A percentile compares a stretch with the other conserved stretches of the same genome.
These are phyloP conservation scores for Neofusicoccum ribis DNA, from an alignment of 2,329 filamentous ascomycete genomes.

Conservation along the genomic window DNA sequence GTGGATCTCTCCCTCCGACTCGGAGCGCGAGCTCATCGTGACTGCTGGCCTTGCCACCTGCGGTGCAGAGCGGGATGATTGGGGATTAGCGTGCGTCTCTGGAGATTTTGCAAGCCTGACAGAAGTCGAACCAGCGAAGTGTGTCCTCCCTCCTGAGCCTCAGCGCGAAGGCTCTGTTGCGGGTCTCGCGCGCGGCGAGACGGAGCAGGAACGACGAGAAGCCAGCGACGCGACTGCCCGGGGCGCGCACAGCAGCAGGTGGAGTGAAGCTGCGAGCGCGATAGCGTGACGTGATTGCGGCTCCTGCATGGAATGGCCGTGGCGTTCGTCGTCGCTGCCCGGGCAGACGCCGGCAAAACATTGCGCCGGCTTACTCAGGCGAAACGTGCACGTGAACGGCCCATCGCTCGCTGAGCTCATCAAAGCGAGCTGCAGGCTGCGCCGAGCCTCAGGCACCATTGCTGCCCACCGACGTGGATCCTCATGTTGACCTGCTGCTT, in stretches of 20 bases:
- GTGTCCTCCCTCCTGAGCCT: constrained; percentile 15
- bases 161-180: not conserved
- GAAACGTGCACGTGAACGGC: not conserved
- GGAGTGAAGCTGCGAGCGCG: not conserved
- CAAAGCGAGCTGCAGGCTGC: not conserved
- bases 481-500: not conserved
- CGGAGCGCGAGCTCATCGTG: constrained; percentile 53
- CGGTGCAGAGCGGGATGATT: not conserved
- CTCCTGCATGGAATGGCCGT: not conserved
- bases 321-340: not conserved
- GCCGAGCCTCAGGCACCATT: constrained; percentile 3
- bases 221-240: not conserved
- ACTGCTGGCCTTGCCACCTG: constrained; percentile 1
- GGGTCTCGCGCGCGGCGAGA: not conserved
- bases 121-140: constrained; percentile 21
- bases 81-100: constrained; percentile 19
- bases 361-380: not conserved
- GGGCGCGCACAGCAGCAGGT: not conserved
- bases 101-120: constrained; percentile 16
- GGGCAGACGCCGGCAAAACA: not conserved
- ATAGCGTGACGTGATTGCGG: not conserved
- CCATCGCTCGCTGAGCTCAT: not conserved
- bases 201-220: not conserved
- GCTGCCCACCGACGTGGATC: not conserved
- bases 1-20: constrained; percentile 84